Percentiles rank a stretch among this genome's conserved stretches.
These are phyloP conservation scores for Oxytropis ochrocephala DNA, from an alignment of 306 rosid species.

Conservation along the genomic window DNA sequence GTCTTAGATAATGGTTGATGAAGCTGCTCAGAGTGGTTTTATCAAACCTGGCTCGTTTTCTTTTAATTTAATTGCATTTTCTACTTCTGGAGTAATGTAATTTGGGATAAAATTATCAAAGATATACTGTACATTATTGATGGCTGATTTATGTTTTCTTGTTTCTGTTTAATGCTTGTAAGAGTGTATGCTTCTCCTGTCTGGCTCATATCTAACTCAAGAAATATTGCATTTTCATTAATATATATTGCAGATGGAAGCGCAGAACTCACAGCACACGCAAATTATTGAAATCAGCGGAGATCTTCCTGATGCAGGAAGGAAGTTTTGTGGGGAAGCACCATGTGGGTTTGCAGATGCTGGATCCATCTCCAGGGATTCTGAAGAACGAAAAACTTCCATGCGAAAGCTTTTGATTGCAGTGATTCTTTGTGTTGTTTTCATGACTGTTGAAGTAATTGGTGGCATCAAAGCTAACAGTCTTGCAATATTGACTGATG, in stretches of 20 bases:
- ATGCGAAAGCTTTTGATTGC: constrained; percentile 67
- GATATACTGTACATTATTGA: neutral
- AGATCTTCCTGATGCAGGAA: constrained; percentile 34
- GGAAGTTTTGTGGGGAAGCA: constrained; percentile 67
- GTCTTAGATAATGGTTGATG: constrained; percentile 4
- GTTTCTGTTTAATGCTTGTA: constrained; percentile 2
- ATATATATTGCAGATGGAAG: constrained; percentile 48
- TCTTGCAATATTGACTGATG: constrained; percentile 75
- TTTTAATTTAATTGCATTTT: neutral
- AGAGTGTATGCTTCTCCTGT: neutral
- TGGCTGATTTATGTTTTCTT: neutral
- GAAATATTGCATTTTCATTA: neutral
- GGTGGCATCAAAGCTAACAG: constrained; percentile 83
- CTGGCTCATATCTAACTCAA: constrained; percentile 4
- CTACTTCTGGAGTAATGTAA: neutral
- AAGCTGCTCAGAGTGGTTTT: neutral
- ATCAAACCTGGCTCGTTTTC: neutral
- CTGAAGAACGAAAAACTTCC: constrained; percentile 54
- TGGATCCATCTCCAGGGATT: constrained; percentile 48
- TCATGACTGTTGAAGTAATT: constrained; percentile 60
- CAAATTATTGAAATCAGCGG: constrained; percentile 50
- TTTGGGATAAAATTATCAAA: constrained; percentile 5
- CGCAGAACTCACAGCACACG: constrained; percentile 22
- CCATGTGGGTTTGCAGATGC: constrained; percentile 67
- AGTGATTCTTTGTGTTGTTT: constrained; percentile 59